Evolutionary conservation across 23 red algal genomes (phyloP), one percentile per base, ranked within the genome.

Genomic region (Gracilaria domingensis): DNA sequence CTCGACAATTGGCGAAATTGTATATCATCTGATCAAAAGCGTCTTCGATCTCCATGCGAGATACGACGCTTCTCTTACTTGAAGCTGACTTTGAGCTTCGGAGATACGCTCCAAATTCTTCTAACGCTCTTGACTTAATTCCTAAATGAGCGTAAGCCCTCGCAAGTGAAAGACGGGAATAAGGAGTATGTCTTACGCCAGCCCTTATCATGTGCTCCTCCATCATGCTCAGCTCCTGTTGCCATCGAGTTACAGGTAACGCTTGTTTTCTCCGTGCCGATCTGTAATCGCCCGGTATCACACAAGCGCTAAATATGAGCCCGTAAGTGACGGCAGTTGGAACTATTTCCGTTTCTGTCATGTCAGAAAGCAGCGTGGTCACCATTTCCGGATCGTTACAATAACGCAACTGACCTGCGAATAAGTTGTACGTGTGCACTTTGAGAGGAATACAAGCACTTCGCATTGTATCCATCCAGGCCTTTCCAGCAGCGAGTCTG

Each of bases 341-440:
- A 73, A 59, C 53, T 12, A 84, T 65, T 0, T 65, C 79, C 24
- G 77, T 49, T 70, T 55, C 67, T 47, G 64, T 78, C 89, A 92
- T 92, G 42, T 92, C 89, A 2, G 79, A 75, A 16, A 92, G 69
- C 36, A 92, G 61, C 30, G 89, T 65, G 45, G 67, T 92, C 14
- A 84, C 80, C 78, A 92, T 92, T 25, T 84, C 38, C 35, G 89
- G 89, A 66, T 92, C 79, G 62, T 92, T 92, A 38, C 78, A 84
- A 37, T 84, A 92, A 2, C 89, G 64, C 40, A 92, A 29, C 30
- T 92, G 89, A 72, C 89, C 89, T 21, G 89, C 89, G 67, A 92
- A 84, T 11, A 77, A 36, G 39, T 83, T 84, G 48, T 84, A 92
- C 4, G 89, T 92, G 38, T 92, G 89, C 16, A 77, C 42, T 25